Evolutionary conservation across 805 yeast species (phyloP).

Genomic region (Candida silvicultrix): DNA sequence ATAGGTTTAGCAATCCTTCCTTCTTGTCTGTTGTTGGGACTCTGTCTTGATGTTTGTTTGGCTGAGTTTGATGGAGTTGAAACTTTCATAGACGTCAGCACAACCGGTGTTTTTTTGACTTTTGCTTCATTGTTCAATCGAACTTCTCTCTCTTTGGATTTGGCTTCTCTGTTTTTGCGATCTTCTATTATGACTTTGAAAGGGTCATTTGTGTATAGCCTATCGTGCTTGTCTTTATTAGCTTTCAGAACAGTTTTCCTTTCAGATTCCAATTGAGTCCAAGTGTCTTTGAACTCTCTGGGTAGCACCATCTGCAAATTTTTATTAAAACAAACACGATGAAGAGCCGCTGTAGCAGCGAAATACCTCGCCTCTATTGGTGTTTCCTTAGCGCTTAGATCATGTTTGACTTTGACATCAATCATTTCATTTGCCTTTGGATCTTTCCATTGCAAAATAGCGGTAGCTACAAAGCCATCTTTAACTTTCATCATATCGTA

Average conservation of each 20-base stretch:
- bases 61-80: constrained; percentile 6
- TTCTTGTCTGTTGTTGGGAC: not conserved
- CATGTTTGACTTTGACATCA: constrained; percentile 43
- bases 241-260: constrained; percentile 43
- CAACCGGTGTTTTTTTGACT: constrained; percentile 38
- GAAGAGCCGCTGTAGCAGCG: constrained; percentile 86
- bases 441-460: constrained; percentile 61
- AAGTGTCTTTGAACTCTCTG: constrained; percentile 67
- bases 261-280: constrained; percentile 66
- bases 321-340: constrained; percentile 71
- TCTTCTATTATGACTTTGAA: constrained; percentile 61
- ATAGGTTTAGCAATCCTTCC: constrained; percentile 3
- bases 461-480: constrained; percentile 61
- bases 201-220: constrained; percentile 66
- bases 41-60: not conserved
- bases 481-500: constrained; percentile 58
- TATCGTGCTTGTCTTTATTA: constrained; percentile 41
- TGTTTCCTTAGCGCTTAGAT: constrained; percentile 64
- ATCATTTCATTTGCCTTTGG: constrained; percentile 75
- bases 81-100: constrained; percentile 28
- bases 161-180: constrained; percentile 35
- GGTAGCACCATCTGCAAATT: constrained; percentile 87
- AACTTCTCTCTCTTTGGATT: constrained; percentile 40
- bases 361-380: constrained; percentile 84
- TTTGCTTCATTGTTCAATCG: constrained; percentile 45